A percentile compares a stretch with the other conserved stretches of the same genome.
phyloP scores from a whole-genome alignment of 768 basidiomycete species.

The Boletus patriciae region DNA sequence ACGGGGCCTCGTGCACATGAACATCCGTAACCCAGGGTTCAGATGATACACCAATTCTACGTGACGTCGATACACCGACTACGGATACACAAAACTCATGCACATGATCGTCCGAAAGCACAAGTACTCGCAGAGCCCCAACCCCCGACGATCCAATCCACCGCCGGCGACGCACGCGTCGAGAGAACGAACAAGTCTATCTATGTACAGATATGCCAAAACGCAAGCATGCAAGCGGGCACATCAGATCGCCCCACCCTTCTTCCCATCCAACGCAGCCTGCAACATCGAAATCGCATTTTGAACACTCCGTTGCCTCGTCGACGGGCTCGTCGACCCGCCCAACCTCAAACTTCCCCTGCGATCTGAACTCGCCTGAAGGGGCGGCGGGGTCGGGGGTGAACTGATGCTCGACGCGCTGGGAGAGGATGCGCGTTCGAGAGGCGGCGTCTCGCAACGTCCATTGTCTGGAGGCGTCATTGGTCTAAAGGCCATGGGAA shows the following conservation, averaged over 20 bases:
- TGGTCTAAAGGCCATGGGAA: constrained; percentile 1
- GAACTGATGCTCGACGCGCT: constrained; percentile 26
- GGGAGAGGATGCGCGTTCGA: constrained; percentile 28
- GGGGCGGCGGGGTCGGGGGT: constrained; percentile 27
- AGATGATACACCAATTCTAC: too few relatives aligned
- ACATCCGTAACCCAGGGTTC: too few relatives aligned
- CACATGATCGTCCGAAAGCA: too few relatives aligned
- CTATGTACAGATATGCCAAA: too few relatives aligned
- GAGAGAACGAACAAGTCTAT: too few relatives aligned
- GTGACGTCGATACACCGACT: too few relatives aligned
- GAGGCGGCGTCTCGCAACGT: constrained; percentile 23
- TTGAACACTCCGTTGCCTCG: constrained; percentile 25
- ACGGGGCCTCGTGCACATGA: too few relatives aligned
- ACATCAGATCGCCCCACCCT: constrained; percentile 10
- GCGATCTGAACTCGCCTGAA: constrained; percentile 15
- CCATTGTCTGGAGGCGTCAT: constrained; percentile 38
- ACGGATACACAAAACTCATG: too few relatives aligned
- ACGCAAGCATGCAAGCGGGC: too few relatives aligned
- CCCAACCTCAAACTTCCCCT: constrained; percentile 20
- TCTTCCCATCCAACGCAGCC: constrained; percentile 29
- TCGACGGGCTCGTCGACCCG: constrained; percentile 20
- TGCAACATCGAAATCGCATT: constrained; percentile 29
- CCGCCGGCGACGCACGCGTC: too few relatives aligned
- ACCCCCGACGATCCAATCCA: too few relatives aligned
- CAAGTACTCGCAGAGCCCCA: too few relatives aligned